A percentile compares a stretch with the other conserved stretches of the same genome.
Evolutionary conservation across 352 stramenopile genomes (phyloP).

Genomic region (Globisporangium paroecandrum): DNA sequence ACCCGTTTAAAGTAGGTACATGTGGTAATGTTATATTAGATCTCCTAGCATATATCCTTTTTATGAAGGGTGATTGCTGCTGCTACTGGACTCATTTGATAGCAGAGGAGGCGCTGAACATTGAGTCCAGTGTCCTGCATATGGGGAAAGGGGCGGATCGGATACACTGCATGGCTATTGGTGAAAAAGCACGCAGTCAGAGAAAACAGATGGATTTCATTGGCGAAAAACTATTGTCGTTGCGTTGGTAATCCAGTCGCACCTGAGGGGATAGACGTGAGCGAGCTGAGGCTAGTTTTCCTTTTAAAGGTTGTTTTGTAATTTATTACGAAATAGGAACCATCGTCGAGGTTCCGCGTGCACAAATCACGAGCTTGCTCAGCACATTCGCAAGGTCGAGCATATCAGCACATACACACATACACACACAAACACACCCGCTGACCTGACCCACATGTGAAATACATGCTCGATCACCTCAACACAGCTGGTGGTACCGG

Average conservation of each 20-base stretch:
- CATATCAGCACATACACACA: neutral
- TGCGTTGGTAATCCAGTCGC: neutral
- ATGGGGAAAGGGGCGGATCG: neutral
- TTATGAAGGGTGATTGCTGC: neutral
- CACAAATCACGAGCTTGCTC: neutral
- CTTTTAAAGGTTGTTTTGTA: neutral
- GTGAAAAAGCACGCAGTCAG: neutral
- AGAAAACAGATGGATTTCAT: neutral
- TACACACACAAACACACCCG: neutral
- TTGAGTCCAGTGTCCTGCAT: neutral
- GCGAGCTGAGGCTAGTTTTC: too few relatives aligned
- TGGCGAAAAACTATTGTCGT: neutral
- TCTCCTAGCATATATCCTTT: too few relatives aligned
- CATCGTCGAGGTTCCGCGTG: neutral
- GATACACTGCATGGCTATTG: neutral
- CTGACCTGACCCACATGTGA: neutral
- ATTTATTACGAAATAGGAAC: neutral
- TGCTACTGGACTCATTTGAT: constrained; percentile 1
- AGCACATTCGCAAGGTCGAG: neutral
- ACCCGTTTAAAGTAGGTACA: neutral
- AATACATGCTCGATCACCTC: neutral
- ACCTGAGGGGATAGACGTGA: neutral
- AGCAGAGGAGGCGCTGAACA: neutral
- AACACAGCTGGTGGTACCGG: neutral
- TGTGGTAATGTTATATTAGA: fast-evolving